These are phyloP conservation scores for Suhomyces bolitotheri DNA, from an alignment of 1,139 yeast genomes.

Conservation along the genomic window DNA sequence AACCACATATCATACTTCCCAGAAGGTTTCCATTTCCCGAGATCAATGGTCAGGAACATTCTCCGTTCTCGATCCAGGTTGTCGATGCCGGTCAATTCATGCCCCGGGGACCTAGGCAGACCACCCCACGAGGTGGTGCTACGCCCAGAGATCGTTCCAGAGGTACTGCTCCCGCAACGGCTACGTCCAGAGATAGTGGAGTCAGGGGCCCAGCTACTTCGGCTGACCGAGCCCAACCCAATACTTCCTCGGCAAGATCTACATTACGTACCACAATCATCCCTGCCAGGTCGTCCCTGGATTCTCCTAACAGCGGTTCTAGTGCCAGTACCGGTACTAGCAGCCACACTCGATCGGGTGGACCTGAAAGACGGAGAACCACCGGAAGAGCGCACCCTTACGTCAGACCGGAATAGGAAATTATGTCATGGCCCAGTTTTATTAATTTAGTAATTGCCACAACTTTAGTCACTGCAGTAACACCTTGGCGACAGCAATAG, in stretches of 20 bases:
- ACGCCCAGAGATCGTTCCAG: neutral
- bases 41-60: slow-evolving; percentile 1
- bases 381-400: slow-evolving; percentile 32
- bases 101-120: slow-evolving; percentile 1
- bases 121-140: slow-evolving; percentile 5
- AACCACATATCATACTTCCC: slow-evolving; percentile 24
- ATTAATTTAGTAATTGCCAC: too few species aligned
- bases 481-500: too few species aligned
- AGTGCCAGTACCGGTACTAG: too few species aligned
- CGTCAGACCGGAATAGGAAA: slow-evolving; percentile 23
- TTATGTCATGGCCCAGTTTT: too few species aligned
- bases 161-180: neutral
- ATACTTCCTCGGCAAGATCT: neutral
- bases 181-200: too few species aligned
- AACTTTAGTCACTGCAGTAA: too few species aligned
- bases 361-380: slow-evolving; percentile 33
- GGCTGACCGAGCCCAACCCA: neutral
- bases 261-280: neutral
- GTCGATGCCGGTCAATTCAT: slow-evolving; percentile 1
- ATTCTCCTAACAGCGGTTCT: neutral
- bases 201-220: neutral
- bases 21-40: slow-evolving; percentile 33
- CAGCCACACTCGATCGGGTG: slow-evolving; percentile 20
- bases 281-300: neutral
- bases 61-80: slow-evolving; percentile 14